Base-by-base conservation (phyloP, 495 filamentous ascomycete genomes). In the Thermochaetoides thermophila region DNA sequence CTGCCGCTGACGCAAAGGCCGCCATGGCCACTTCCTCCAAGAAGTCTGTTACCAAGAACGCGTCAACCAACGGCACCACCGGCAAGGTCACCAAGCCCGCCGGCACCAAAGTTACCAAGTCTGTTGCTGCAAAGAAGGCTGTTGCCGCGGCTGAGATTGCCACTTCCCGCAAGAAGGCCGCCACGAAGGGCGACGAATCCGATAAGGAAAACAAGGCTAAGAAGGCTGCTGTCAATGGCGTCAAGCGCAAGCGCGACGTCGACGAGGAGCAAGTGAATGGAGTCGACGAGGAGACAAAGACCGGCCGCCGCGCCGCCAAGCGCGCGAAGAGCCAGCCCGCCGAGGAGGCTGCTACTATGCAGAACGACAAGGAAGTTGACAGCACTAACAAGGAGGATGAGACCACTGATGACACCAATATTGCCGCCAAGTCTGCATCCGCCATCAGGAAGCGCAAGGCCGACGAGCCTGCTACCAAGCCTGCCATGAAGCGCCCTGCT, bases 41-140 rank as follows among this genome's bases (percentile, higher is more conserved):
- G 17, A 51, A 56, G 29, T 44, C 47, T 19, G 20, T 46, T n/a
- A 32, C 33, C 1, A 24, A 24, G 21, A 24, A 24, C 6, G 21
- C 21, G 21, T 11, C n/a, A n/a, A n/a, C n/a, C n/a, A n/a, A n/a
- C n/a, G n/a, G n/a, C n/a, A n/a, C n/a, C n/a, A n/a, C n/a, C n/a
- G n/a, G n/a, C n/a, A n/a, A n/a, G n/a, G 10, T 19, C 5, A 37
- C 29, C 22, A 22, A 38, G 18, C 23, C 31, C 15, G 29, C 30
- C n/a, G 38, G 43, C 22, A 29, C 40, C 26, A 35, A 34, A 30
- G n/a, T n/a, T n/a, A n/a, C n/a, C n/a, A 42, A 33, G 18, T 15
- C 34, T 11, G 59, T 65, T 13, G 64, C 57, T 6, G 57, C 67
- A 33, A 59, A 58, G 14, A 30, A 32, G 11, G 27, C 38, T 12